Conservation (phyloP, 345 rosid genomes). For the Salix suchowensis region DNA sequence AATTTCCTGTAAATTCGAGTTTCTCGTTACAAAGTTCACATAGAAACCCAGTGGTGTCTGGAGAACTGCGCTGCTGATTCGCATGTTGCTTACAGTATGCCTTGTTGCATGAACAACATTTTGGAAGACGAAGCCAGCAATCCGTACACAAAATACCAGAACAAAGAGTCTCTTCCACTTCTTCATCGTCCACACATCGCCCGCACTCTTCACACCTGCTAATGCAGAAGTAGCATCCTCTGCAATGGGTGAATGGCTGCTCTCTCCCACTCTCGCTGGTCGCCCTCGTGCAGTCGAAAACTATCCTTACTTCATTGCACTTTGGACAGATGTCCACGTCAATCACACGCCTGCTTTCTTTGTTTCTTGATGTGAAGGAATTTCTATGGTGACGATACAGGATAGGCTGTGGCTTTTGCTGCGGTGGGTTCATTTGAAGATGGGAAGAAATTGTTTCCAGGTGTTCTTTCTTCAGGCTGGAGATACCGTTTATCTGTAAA, state of each 20-base stretch:
- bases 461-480: conserved; percentile 48
- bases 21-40: conserved; percentile 50
- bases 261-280: conserved; percentile 33
- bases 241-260: conserved; percentile 28
- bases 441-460: conserved; percentile 28
- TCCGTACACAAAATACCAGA: conserved; percentile 44
- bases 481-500: conserved; percentile 50
- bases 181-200: conserved; percentile 37
- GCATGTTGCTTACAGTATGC: conserved; percentile 57
- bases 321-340: conserved; percentile 67
- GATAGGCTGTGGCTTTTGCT: conserved; percentile 3
- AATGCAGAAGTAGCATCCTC: conserved; percentile 57
- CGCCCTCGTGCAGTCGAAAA: conserved; percentile 50
- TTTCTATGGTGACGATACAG: conserved; percentile 24
- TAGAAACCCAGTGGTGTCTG: conserved; percentile 32
- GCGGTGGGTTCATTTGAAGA: conserved; percentile 23
- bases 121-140: conserved; percentile 73
- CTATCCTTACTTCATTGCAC: conserved; percentile 54
- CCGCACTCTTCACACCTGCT: conserved; percentile 68
- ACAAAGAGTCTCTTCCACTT: conserved; percentile 51
- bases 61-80: conserved; percentile 11
- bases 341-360: conserved; percentile 4
- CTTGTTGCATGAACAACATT: conserved; percentile 65
- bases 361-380: background rate
- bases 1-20: background rate